Evolutionary conservation across 108 stramenopile genomes (phyloP), one percentile per base, ranked within the genome.

Genomic region (Schizochytrium sp.): DNA sequence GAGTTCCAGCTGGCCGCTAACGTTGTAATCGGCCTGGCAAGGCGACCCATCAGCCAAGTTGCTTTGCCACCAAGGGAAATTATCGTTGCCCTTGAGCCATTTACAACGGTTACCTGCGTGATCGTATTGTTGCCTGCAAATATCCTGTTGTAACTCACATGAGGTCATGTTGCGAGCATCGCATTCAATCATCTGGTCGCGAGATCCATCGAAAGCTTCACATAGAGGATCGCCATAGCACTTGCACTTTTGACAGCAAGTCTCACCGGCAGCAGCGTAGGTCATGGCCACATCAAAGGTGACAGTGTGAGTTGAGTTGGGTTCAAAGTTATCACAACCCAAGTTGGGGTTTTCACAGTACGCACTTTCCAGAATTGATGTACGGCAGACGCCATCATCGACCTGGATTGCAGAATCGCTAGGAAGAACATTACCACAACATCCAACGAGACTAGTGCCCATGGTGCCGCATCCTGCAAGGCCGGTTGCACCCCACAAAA

Each of bases 151-250:
- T 19, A 83, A 38, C 2, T 0, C 38, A 53, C 76, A 83, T 10
- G 76, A 19, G 47, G 7, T n/a, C 28, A 55, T n/a, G 3, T 83
- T 3, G 15, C 76, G 76, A 10, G 76, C 47, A 2, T 83, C 76
- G 76, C 76, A 83, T 10, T 55, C 50, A 42, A 83, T 83, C 76
- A 49, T 55, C 47, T 83, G 8, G 76, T 83, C 76, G 47, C n/a
- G 76, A 47, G 53, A 19, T 5, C 76, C 76, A 40, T 83, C 2
- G 2, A 83, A 83, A 13, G 76, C 10, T 53, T 83, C 76, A 53
- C 76, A 83, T 0, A 83, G 76, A 5, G 76, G 76, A 28, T 83
- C 76, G 1, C 76, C 76, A 55, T 83, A 83, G 53, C 76, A 83
- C 53, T 49, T 83, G 76, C 76, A 83, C 28, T 47, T 10, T 28